Percentiles rank a stretch among this genome's conserved stretches.
phyloP scores from a whole-genome alignment of 768 basidiomycete species.

The Leccinum ochraceum region DNA sequence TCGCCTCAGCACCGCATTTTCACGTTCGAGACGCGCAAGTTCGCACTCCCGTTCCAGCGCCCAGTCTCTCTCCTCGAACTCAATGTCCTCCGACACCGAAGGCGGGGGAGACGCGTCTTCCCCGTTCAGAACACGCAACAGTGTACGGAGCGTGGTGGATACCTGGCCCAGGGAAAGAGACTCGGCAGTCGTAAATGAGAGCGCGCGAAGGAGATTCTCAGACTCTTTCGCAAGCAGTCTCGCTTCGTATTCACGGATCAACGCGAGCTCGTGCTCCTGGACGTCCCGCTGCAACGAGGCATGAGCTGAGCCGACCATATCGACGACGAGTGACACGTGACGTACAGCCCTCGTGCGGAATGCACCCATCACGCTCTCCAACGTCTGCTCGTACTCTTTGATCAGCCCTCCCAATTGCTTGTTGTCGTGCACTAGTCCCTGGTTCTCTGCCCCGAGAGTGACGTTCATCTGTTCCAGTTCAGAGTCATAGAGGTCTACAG shows the following conservation, averaged over 20 bases:
- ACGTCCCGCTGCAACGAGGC: constrained; percentile 69
- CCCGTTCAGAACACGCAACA: constrained; percentile 69
- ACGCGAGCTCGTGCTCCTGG: constrained; percentile 86
- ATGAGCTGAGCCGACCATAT: neutral
- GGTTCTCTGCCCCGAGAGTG: constrained; percentile 80
- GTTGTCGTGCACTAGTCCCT: constrained; percentile 86
- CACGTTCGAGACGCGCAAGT: constrained; percentile 79
- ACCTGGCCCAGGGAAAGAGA: constrained; percentile 71
- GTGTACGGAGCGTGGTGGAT: constrained; percentile 65
- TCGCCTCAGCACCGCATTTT: constrained; percentile 80
- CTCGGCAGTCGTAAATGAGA: constrained; percentile 62
- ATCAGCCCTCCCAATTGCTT: constrained; percentile 89
- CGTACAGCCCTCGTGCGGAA: constrained; percentile 91
- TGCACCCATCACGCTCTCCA: constrained; percentile 90
- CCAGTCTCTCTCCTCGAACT: constrained; percentile 49
- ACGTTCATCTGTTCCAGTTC: constrained; percentile 90
- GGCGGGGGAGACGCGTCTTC: constrained; percentile 46
- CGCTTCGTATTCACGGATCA: constrained; percentile 90
- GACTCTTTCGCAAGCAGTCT: constrained; percentile 78
- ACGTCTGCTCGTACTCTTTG: constrained; percentile 95
- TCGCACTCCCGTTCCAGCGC: constrained; percentile 91
- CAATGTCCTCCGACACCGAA: constrained; percentile 9
- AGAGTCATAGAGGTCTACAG: constrained; percentile 81
- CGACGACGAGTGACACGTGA: constrained; percentile 19
- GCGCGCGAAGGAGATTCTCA: constrained; percentile 56